Percentiles rank a stretch among this genome's conserved stretches.
Evolutionary conservation across 257 asterid species (phyloP).

Genomic region (Anisodus acutangulus): DNA sequence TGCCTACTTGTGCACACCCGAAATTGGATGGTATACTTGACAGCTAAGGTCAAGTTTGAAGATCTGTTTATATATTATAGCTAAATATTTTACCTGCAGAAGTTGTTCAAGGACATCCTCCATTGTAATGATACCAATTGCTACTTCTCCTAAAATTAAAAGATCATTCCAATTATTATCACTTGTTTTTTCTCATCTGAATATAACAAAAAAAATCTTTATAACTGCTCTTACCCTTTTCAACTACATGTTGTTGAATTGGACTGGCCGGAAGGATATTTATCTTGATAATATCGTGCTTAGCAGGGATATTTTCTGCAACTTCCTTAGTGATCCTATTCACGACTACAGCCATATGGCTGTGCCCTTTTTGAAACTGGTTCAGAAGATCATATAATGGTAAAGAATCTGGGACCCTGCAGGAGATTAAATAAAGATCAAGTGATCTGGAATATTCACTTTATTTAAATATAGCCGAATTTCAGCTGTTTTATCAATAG

Average conservation of each 20-base stretch:
- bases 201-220: background rate
- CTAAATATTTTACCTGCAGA: conserved; percentile 51
- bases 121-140: conserved; percentile 69
- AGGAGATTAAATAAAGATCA: background rate
- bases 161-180: conserved; percentile 35
- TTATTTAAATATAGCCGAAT: background rate
- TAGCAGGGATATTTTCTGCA: conserved; percentile 27
- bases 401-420: conserved; percentile 53
- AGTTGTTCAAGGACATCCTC: conserved; percentile 74
- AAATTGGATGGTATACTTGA: too few relatives aligned
- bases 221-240: conserved; percentile 32
- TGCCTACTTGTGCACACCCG: too few relatives aligned
- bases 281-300: conserved; percentile 33
- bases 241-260: conserved; percentile 30
- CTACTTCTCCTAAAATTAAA: conserved; percentile 51
- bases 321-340: conserved; percentile 32
- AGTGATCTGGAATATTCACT: background rate
- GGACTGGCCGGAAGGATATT: conserved; percentile 32
- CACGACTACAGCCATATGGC: conserved; percentile 74
- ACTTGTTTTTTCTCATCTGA: conserved; percentile 33
- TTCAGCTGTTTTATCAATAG: background rate
- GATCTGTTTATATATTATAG: too few relatives aligned
- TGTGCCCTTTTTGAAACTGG: conserved; percentile 59
- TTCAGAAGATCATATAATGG: conserved; percentile 65
- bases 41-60: too few relatives aligned